A percentile compares a stretch with the other conserved stretches of the same genome.
Evolutionary conservation across 306 rosid genomes (phyloP).

Genomic region (Betula pendula): DNA sequence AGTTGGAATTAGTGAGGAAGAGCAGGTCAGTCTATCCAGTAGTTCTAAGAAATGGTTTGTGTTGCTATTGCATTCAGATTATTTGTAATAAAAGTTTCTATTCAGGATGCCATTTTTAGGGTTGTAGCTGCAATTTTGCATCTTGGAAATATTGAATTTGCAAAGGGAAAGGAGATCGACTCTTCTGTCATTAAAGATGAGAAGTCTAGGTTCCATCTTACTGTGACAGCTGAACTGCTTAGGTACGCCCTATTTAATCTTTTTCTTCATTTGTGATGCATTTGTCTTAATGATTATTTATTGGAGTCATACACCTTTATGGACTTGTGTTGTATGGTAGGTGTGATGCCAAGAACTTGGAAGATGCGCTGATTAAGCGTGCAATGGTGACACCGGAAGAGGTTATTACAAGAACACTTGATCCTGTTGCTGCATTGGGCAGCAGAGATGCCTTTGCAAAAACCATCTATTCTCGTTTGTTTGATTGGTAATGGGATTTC

Average conservation of each 20-base stretch:
- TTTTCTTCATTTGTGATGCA: conserved; percentile 26
- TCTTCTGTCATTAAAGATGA: conserved; percentile 94
- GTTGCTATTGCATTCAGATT: conserved; percentile 27
- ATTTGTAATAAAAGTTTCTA: conserved; percentile 31
- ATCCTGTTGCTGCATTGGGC: conserved; percentile 88
- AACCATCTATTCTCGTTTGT: conserved; percentile 90
- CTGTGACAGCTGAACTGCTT: conserved; percentile 86
- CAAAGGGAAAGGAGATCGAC: conserved; percentile 91
- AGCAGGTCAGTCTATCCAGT: conserved; percentile 62
- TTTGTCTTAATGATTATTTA: conserved; percentile 1
- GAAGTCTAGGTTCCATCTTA: conserved; percentile 93
- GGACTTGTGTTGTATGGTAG: conserved; percentile 32
- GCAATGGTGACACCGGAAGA: conserved; percentile 99
- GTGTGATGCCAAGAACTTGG: conserved; percentile 96
- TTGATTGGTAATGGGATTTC: conserved; percentile 82
- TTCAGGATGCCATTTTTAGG: conserved; percentile 94
- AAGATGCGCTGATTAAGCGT: conserved; percentile 94
- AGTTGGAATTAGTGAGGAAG: conserved; percentile 97
- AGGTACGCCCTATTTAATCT: conserved; percentile 45
- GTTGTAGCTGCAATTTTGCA: conserved; percentile 97
- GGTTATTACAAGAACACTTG: conserved; percentile 96
- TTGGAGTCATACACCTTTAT: conserved; percentile 12
- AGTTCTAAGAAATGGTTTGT: conserved; percentile 15
- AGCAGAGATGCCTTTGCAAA: conserved; percentile 98
- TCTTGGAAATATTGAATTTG: conserved; percentile 93